A percentile compares a stretch with the other conserved stretches of the same genome.
Evolutionary conservation across 257 asterid species (phyloP).

Genomic region (Solanum paucissectum): DNA sequence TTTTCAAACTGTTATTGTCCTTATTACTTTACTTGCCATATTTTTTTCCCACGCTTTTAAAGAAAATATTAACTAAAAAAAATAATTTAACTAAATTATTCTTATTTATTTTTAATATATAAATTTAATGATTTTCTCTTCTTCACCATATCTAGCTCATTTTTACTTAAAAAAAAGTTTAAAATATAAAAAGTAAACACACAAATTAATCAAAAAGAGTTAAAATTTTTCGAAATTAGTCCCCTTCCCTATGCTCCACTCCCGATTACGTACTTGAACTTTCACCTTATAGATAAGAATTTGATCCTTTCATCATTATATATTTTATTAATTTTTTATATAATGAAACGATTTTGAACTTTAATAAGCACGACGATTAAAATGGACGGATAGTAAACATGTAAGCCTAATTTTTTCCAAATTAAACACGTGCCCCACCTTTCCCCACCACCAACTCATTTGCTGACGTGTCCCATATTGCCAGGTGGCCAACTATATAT

Average conservation of each 20-base stretch:
- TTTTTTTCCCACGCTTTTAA: background rate
- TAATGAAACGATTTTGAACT: too few relatives aligned
- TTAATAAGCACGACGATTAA: background rate
- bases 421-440: conserved; percentile 24
- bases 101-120: background rate
- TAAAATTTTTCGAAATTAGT: too few relatives aligned
- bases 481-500: conserved; percentile 62
- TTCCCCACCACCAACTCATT: background rate
- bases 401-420: background rate
- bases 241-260: too few relatives aligned
- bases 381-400: background rate
- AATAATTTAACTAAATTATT: background rate
- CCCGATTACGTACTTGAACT: background rate
- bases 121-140: background rate
- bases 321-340: too few relatives aligned
- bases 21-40: background rate
- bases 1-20: background rate
- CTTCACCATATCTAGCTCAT: too few relatives aligned
- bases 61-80: background rate
- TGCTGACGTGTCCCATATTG: conserved; percentile 48
- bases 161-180: too few relatives aligned
- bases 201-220: too few relatives aligned
- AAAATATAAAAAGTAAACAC: too few relatives aligned
- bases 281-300: too few relatives aligned
- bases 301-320: too few relatives aligned